Base-by-base conservation (phyloP, 108 stramenopile species). In the Skeletonema marinoi region DNA sequence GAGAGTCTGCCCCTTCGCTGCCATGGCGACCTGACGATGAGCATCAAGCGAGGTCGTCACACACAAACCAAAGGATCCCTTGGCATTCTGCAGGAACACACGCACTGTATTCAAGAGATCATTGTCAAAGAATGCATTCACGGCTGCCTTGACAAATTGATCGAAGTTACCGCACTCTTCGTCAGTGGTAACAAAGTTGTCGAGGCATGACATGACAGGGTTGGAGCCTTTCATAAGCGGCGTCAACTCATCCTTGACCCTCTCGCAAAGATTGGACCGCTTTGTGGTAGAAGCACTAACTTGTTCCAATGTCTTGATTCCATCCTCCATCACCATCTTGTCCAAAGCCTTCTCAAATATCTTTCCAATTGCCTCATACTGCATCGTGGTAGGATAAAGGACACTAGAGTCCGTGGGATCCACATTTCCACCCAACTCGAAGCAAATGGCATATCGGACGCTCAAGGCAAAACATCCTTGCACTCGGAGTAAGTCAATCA, bases 91-190 rank as follows among this genome's bases (percentile, higher is more conserved):
- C 71, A 92, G 66, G 51, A 92, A 90, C 12, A 75, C 68, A 46
- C 73, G 50, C 11, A 76, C 73, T 7, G 85, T 85, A 50, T 74
- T 38, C 25, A 89, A 78, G 8, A 93, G 65, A 68, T 93, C 92
- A 66, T 88, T 84, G 70, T 90, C 88, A 60, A 88, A 88, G 77
- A 90, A 93, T 11, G 88, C 89, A 63, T 85, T 39, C 7, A 93
- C 68, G 3, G 86, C 81, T 0, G 33, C 63, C 44, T 51, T 46
- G 30, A 75, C 76, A 56, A 74, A 74, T 12, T 32, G 41, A 4
- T 19, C 44, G 30, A 68, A 54, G 16, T 56, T 50, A 12, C 33
- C 71, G 8, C 38, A 60, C 30, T 71, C 80, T 39, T 19, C 71
- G 14, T 71, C 56, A 14, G 60, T 33, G 33, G 58, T 32, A 32